Conservation (phyloP, 169 alveolate species). For the Plasmodium gonderi region DNA sequence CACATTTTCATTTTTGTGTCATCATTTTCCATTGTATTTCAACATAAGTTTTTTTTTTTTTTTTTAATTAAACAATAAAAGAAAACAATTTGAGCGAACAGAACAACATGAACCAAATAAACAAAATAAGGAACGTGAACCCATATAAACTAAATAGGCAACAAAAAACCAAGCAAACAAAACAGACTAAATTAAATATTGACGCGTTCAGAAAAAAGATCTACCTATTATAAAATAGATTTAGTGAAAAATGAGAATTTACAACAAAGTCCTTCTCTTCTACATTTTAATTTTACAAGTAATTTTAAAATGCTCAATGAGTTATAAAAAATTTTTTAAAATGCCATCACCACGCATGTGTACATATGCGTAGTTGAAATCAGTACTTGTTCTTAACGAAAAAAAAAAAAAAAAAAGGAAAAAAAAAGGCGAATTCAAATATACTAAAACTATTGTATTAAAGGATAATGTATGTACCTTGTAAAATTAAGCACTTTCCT, state of each 20-base stretch:
- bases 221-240: slow-evolving; percentile 1
- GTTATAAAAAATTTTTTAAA: slow-evolving; percentile 3
- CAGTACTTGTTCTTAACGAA: neutral
- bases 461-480: too few relatives aligned
- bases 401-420: neutral
- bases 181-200: neutral
- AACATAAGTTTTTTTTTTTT: neutral
- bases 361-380: neutral
- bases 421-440: neutral
- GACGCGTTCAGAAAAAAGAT: neutral
- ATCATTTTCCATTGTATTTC: neutral
- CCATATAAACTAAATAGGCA: too few relatives aligned
- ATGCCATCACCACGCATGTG: neutral
- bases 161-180: neutral
- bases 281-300: slow-evolving; percentile 37
- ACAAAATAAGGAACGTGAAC: neutral
- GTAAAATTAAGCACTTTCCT: neutral
- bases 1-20: neutral
- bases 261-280: slow-evolving; percentile 7
- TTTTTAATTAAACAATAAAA: neutral
- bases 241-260: slow-evolving; percentile 37
- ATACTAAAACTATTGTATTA: too few relatives aligned
- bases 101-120: neutral
- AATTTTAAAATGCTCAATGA: slow-evolving; percentile 20
- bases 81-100: neutral